Percentiles rank a stretch among this genome's conserved stretches.
Conservation (phyloP, 1,284 basidiomycete species). For the Naganishia sp. region DNA sequence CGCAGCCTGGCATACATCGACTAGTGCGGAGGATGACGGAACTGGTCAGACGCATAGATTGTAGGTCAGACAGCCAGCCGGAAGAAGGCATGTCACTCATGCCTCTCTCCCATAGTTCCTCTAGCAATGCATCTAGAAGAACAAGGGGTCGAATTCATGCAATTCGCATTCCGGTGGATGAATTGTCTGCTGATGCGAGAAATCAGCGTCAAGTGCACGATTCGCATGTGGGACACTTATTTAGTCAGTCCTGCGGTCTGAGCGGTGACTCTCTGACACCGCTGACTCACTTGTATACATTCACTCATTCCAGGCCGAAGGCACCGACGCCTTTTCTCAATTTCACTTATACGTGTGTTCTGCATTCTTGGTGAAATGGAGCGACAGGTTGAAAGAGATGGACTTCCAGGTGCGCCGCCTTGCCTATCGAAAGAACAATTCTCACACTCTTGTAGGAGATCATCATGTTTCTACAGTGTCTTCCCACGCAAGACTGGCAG, state of each 20-base stretch:
- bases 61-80: conserved; percentile 55
- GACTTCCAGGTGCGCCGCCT: conserved; percentile 79
- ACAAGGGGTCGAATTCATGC: conserved; percentile 96
- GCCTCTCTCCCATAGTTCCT: conserved; percentile 60
- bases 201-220: conserved; percentile 89
- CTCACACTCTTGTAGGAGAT: conserved; percentile 66
- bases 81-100: not conserved
- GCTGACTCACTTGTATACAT: not conserved
- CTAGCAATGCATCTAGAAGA: conserved; percentile 77
- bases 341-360: conserved; percentile 96
- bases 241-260: conserved; percentile 63
- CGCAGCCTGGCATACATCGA: conserved; percentile 90
- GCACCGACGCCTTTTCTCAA: conserved; percentile 91
- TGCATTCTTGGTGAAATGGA: conserved; percentile 90
- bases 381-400: conserved; percentile 84
- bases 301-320: conserved; percentile 69
- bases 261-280: not conserved
- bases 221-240: conserved; percentile 99
- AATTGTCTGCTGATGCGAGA: conserved; percentile 96
- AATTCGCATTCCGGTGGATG: conserved; percentile 99
- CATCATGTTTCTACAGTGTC: conserved; percentile 97
- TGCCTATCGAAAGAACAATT: not conserved
- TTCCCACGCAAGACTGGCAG: conserved; percentile 92
- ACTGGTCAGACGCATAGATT: conserved; percentile 86
- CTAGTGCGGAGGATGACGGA: conserved; percentile 90